Evolutionary conservation across 345 rosid genomes (phyloP).

Genomic region (Hibiscus trionum): DNA sequence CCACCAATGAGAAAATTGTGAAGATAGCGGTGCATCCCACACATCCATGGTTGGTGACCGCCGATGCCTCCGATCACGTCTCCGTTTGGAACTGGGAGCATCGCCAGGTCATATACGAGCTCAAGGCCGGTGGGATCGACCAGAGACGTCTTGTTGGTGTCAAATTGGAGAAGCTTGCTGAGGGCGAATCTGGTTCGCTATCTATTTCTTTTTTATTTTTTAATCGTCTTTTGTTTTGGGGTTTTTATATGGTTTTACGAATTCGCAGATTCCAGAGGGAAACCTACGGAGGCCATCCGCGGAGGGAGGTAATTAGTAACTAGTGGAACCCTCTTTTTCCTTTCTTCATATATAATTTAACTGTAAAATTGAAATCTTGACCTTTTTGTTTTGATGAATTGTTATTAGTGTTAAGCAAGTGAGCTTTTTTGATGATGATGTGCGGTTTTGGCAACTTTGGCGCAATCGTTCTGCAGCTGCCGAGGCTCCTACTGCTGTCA

Average conservation of each 20-base stretch:
- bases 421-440: slow-evolving; percentile 90
- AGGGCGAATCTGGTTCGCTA: slow-evolving; percentile 73
- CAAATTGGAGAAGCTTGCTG: slow-evolving; percentile 95
- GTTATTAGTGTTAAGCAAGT: slow-evolving; percentile 82
- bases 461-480: slow-evolving; percentile 89
- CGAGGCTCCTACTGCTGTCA: slow-evolving; percentile 83
- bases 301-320: slow-evolving; percentile 73
- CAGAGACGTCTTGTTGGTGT: slow-evolving; percentile 96
- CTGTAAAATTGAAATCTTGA: background rate
- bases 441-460: slow-evolving; percentile 94
- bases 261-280: slow-evolving; percentile 57
- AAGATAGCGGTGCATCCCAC: slow-evolving; percentile 97
- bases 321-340: background rate
- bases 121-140: slow-evolving; percentile 96
- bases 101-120: slow-evolving; percentile 96
- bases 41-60: slow-evolving; percentile 98
- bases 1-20: slow-evolving; percentile 72
- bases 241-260: background rate
- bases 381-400: slow-evolving; percentile 2
- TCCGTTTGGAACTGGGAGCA: slow-evolving; percentile 99
- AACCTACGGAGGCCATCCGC: slow-evolving; percentile 85
- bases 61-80: slow-evolving; percentile 93
- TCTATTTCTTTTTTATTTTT: background rate
- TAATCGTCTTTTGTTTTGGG: background rate
- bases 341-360: background rate